Conservation (phyloP, 2,329 filamentous ascomycete species). For the Alternaria solani region DNA sequence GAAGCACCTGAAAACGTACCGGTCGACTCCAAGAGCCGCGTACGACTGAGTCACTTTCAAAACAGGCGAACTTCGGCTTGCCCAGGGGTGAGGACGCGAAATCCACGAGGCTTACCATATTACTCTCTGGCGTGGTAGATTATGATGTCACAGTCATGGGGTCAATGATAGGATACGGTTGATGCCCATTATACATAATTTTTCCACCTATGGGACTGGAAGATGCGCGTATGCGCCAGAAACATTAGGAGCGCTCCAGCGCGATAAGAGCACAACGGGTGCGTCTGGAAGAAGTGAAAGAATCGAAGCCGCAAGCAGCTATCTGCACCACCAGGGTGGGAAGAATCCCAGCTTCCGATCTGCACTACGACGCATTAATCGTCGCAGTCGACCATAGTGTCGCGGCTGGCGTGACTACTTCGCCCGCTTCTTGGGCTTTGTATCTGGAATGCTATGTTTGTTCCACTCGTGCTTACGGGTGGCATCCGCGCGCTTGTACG, state of each 20-base stretch:
- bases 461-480: slow-evolving; percentile 28
- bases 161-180: too few relatives aligned
- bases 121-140: neutral
- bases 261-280: neutral
- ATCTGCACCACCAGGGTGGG: neutral
- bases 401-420: neutral
- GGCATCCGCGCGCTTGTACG: slow-evolving; percentile 21
- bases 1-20: neutral
- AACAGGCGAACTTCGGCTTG: neutral
- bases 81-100: neutral
- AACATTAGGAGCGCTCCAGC: neutral
- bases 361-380: slow-evolving; percentile 5
- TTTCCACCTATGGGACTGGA: neutral
- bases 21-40: neutral
- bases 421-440: slow-evolving; percentile 19
- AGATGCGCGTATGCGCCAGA: neutral
- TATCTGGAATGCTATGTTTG: slow-evolving; percentile 11
- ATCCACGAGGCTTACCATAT: neutral
- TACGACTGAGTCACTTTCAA: neutral
- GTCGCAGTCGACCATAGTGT: neutral
- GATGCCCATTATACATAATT: neutral
- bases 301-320: slow-evolving; percentile 7
- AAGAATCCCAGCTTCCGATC: slow-evolving; percentile 13
- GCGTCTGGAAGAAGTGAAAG: neutral
- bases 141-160: neutral